A percentile compares a stretch with the other conserved stretches of the same genome.
phyloP scores from a whole-genome alignment of 306 rosid genomes.

The Vigna angularis region DNA sequence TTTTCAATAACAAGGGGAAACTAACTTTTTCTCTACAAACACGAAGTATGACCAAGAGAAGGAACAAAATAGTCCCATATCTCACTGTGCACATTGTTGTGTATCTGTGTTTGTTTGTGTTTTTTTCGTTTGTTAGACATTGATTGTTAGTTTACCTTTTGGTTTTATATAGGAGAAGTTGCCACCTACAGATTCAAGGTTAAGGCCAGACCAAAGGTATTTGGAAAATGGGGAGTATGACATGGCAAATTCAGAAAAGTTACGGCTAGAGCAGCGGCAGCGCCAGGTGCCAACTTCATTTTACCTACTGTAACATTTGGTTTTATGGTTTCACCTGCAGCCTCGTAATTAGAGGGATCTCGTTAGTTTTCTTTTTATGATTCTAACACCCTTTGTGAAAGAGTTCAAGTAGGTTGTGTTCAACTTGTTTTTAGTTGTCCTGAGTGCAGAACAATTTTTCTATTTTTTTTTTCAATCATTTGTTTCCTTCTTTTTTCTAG shows the following conservation, averaged over 20 bases:
- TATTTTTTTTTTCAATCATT: neutral
- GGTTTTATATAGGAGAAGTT: slow-evolving; percentile 70
- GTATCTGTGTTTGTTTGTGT: neutral
- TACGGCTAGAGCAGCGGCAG: slow-evolving; percentile 95
- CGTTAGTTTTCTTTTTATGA: slow-evolving; percentile 15
- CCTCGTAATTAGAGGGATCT: neutral
- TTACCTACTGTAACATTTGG: slow-evolving; percentile 21
- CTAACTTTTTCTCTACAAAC: neutral
- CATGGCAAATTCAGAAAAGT: slow-evolving; percentile 94
- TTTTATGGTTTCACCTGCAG: slow-evolving; percentile 20
- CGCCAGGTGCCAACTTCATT: slow-evolving; percentile 74
- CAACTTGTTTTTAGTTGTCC: neutral
- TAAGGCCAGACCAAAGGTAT: slow-evolving; percentile 97
- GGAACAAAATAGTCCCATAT: slow-evolving; percentile 4
- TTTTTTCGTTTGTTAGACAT: slow-evolving; percentile 22
- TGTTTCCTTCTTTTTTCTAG: slow-evolving; percentile 3
- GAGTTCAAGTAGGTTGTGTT: slow-evolving; percentile 6
- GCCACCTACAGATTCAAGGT: slow-evolving; percentile 99
- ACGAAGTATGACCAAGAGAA: neutral
- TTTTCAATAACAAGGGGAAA: neutral
- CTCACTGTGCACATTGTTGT: slow-evolving; percentile 11
- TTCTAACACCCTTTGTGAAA: slow-evolving; percentile 14
- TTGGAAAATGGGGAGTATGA: slow-evolving; percentile 97
- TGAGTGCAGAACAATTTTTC: neutral
- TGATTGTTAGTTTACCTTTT: slow-evolving; percentile 31